Conservation (phyloP, 345 rosid species). For the Angophora floribunda region DNA sequence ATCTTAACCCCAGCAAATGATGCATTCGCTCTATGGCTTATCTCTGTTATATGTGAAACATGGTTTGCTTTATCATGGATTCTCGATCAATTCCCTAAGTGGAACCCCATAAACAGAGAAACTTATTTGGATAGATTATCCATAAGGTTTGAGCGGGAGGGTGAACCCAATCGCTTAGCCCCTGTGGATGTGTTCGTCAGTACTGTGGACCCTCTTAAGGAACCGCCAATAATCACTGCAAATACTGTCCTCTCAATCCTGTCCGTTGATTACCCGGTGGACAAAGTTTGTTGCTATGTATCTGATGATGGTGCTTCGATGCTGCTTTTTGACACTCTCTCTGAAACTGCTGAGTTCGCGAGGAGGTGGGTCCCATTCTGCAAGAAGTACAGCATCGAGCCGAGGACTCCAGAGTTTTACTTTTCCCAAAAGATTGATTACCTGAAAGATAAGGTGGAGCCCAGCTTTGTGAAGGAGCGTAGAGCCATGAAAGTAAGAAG, state of each 20-base stretch:
- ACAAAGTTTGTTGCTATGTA: constrained; percentile 85
- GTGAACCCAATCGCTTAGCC: constrained; percentile 64
- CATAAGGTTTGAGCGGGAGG: constrained; percentile 77
- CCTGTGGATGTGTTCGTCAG: constrained; percentile 88
- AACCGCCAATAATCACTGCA: constrained; percentile 95
- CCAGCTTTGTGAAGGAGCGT: constrained; percentile 92
- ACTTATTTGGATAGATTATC: constrained; percentile 90
- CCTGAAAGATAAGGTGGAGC: constrained; percentile 89
- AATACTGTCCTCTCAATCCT: constrained; percentile 85
- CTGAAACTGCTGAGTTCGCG: constrained; percentile 93
- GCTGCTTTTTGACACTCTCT: constrained; percentile 77
- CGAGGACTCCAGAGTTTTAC: constrained; percentile 91
- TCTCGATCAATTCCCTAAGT: constrained; percentile 96
- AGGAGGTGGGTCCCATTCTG: constrained; percentile 98
- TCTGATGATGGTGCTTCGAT: constrained; percentile 98
- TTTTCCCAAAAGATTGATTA: constrained; percentile 91
- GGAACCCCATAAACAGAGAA: constrained; percentile 85
- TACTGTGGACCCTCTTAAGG: constrained; percentile 97
- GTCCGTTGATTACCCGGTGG: constrained; percentile 78
- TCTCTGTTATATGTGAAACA: constrained; percentile 86
- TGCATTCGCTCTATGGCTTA: constrained; percentile 88
- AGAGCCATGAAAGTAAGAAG: constrained; percentile 86
- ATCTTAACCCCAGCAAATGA: constrained; percentile 82
- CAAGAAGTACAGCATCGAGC: constrained; percentile 79
- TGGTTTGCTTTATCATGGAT: constrained; percentile 99